Base-by-base conservation (phyloP, 2,329 filamentous ascomycete genomes). In the Ilyonectria robusta region DNA sequence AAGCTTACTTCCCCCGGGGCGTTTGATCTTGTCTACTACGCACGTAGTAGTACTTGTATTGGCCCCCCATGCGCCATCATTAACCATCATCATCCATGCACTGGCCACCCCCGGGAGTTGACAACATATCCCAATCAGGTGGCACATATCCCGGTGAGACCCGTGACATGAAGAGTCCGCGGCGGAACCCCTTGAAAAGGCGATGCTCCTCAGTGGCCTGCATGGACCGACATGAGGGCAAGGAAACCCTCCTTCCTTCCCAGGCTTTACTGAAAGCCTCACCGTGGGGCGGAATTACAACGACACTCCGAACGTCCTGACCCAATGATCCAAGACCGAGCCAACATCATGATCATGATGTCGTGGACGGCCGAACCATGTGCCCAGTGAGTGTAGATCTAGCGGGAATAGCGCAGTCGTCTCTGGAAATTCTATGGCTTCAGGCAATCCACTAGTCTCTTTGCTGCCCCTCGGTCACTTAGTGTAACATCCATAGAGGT, bases 151-250 rank as follows among this genome's bases (percentile, higher is more conserved):
- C 26, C 15, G 37, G 53, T 37, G 26, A 56, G 21, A 51, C 58
- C 63, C 53, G 63, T 66, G 63, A 66, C 58, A 40, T 35, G 40
- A 66, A n/a, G 37, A 51, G 59, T 59, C 65, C 58, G 44, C 42
- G 59, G 56, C 68, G 59, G 21, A 53, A 59, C 56, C 66, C 29
- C 29, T 64, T 44, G 50, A 59, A 33, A 51, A 53, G 42, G 17
- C 51, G 13, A 55, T 48, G 26, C 58, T 31, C 63, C 31, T 58
- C 33, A 61, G 35, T 47, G 33, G 26, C 23, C 68, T 70, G 66
- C 69, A 75, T 69, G 62, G 70, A 66, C 66, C 59, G 54, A 66
- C 57, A 61, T 50, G 51, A 57, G 63, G 51, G 57, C n/a, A 58
- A 31, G 31, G 21, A 50, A 61, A 53, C 53, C 62, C 58, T 51